phyloP scores from a whole-genome alignment of 768 basidiomycete genomes.

The Crucibulum laeve region DNA sequence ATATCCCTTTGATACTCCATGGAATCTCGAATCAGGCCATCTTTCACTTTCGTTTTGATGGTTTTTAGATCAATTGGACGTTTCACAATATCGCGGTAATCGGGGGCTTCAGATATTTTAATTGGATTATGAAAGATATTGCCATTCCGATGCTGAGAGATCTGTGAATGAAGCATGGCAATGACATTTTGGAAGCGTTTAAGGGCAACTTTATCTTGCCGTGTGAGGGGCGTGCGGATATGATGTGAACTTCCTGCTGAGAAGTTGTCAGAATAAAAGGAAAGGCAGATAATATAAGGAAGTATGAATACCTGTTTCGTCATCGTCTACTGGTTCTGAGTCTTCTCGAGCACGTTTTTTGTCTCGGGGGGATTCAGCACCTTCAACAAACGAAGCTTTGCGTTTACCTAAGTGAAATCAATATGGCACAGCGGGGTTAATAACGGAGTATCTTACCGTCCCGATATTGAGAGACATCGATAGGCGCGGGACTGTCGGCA shows the following conservation, averaged over 20 bases:
- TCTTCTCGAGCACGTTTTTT: conserved; percentile 62
- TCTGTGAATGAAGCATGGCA: conserved; percentile 73
- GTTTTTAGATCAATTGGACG: conserved; percentile 96
- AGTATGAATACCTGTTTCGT: conserved; percentile 43
- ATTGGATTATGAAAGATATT: conserved; percentile 92
- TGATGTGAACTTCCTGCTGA: conserved; percentile 25
- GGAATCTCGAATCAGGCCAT: conserved; percentile 75
- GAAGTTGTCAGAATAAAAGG: conserved; percentile 1
- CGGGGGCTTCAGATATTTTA: conserved; percentile 82
- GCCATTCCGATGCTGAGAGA: conserved; percentile 82
- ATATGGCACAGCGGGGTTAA: background rate
- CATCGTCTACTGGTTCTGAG: conserved; percentile 63
- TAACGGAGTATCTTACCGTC: conserved; percentile 17
- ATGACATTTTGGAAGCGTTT: conserved; percentile 83
- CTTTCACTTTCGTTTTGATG: conserved; percentile 81
- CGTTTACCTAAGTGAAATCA: conserved; percentile 47
- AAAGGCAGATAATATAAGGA: conserved; percentile 6
- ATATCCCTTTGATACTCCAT: conserved; percentile 89
- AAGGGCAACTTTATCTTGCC: conserved; percentile 42
- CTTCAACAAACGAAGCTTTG: conserved; percentile 53
- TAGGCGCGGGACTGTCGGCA: conserved; percentile 27
- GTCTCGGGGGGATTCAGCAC: conserved; percentile 42
- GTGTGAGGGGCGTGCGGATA: conserved; percentile 24
- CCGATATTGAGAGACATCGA: conserved; percentile 20
- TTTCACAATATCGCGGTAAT: conserved; percentile 89